Base-by-base conservation (phyloP, 148 eudicot species). In the Cornus controversa region DNA sequence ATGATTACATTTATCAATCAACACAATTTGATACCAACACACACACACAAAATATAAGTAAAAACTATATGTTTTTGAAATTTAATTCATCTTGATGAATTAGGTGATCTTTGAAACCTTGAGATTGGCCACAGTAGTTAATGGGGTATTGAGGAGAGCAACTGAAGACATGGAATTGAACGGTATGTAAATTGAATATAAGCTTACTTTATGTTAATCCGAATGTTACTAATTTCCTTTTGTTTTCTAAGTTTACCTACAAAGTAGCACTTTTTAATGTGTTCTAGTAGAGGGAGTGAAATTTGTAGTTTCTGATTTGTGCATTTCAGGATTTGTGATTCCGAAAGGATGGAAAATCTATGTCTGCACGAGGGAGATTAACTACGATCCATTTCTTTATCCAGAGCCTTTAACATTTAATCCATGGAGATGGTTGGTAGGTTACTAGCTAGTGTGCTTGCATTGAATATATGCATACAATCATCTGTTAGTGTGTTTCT, bases 351-450 rank as follows among this genome's bases (percentile, higher is more conserved):
- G 98, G 98, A 94, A 84, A 85, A 92, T 94, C 57, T 94, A 94
- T 79, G 94, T 92, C 0, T 94, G 92, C 37, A 88, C 91, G 7
- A 88, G 98, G 68, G 98, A 94, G 79, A 81, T 89, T 27, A 94
- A 94, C 74, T 91, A 92, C 72, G 98, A 94, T 79, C 94, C 92
- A 22, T 79, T 78, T 69, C 69, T 90, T 64, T 94, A 90, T 79
- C 90, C 92, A 0, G 93, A 94, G 62, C 98, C 98, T 20, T 79
- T 81, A 6, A 70, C 83, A 60, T 94, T 94, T 80, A 89, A 94
- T 79, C 98, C 98, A 29, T 90, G 98, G 94, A 89, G 98, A 87
- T 92, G 98, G 98, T 67, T 94, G 94, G 97, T 93, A 40, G 81
- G 92, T 77, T 45, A 37, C 20, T 27, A 2, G 15, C 0, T 36